Evolutionary conservation across 352 stramenopile species (phyloP).

Genomic region (Pythium oligandrum): DNA sequence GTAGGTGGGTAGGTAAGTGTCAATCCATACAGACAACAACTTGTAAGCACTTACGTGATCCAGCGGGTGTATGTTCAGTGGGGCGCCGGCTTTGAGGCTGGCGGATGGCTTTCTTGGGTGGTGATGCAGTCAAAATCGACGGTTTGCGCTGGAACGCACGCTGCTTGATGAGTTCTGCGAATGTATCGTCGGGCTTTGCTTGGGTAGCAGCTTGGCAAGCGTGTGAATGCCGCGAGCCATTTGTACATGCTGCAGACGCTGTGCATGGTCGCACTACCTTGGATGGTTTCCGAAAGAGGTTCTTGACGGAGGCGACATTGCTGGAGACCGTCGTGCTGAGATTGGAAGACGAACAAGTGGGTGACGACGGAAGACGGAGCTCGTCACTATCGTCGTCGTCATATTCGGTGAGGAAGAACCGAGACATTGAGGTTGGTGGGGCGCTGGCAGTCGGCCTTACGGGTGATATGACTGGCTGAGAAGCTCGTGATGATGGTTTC

Average conservation of each 20-base stretch:
- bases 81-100: background rate
- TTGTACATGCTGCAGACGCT: background rate
- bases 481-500: no score
- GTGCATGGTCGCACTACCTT: slow-evolving; percentile 17
- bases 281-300: slow-evolving; percentile 18
- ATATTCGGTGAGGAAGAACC: no score
- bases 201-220: background rate
- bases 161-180: slow-evolving; percentile 52
- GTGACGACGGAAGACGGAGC: no score
- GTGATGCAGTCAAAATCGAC: slow-evolving; percentile 17
- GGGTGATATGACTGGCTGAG: no score
- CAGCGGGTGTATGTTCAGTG: background rate
- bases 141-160: slow-evolving; percentile 54
- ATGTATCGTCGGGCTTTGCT: slow-evolving; percentile 8
- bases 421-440: no score
- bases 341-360: no score
- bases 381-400: no score
- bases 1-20: no score
- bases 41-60: slow-evolving; percentile 10
- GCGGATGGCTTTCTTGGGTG: slow-evolving; percentile 20
- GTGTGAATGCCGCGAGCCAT: background rate
- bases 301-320: background rate
- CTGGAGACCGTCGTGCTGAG: no score
- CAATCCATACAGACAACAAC: no score
- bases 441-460: no score